Percentiles rank a stretch among this genome's conserved stretches.
Evolutionary conservation across 164 flowering plant genomes (phyloP).

Genomic region (Chimonanthus praecox): DNA sequence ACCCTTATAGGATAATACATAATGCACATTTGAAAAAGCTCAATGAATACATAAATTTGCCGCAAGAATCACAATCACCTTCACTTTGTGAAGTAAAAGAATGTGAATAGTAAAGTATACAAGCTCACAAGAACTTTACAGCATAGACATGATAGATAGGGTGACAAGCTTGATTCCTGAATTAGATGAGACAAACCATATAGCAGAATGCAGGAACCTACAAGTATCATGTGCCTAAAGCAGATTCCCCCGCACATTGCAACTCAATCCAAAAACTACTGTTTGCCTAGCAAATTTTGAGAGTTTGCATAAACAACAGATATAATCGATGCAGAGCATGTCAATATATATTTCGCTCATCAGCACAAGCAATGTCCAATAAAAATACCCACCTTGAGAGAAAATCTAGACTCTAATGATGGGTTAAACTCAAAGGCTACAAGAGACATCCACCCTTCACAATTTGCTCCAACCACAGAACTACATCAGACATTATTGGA

Average conservation of each 20-base stretch:
- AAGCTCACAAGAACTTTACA: constrained; percentile 18
- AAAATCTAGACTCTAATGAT: not conserved
- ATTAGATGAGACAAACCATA: not conserved
- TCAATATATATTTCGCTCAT: not conserved
- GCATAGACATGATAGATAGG: not conserved
- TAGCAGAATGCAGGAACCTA: not conserved
- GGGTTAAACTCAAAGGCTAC: constrained; percentile 14
- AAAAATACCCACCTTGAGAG: not conserved
- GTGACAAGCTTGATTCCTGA: not conserved
- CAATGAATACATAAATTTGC: constrained; percentile 11
- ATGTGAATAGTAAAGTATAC: constrained; percentile 12
- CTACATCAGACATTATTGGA: constrained; percentile 61
- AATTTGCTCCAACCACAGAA: constrained; percentile 50
- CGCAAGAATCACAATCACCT: constrained; percentile 17
- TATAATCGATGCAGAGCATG: not conserved
- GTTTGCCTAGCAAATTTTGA: not conserved
- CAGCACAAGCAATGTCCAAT: not conserved
- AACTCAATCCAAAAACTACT: not conserved
- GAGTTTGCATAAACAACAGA: not conserved
- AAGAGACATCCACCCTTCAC: constrained; percentile 49
- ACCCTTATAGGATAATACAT: not conserved
- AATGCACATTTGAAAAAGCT: constrained; percentile 3
- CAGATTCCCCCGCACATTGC: not conserved
- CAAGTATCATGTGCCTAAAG: not conserved
- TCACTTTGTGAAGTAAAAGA: constrained; percentile 21